Base-by-base conservation (phyloP, 2,329 filamentous ascomycete genomes). In the Monilinia fructigena region DNA sequence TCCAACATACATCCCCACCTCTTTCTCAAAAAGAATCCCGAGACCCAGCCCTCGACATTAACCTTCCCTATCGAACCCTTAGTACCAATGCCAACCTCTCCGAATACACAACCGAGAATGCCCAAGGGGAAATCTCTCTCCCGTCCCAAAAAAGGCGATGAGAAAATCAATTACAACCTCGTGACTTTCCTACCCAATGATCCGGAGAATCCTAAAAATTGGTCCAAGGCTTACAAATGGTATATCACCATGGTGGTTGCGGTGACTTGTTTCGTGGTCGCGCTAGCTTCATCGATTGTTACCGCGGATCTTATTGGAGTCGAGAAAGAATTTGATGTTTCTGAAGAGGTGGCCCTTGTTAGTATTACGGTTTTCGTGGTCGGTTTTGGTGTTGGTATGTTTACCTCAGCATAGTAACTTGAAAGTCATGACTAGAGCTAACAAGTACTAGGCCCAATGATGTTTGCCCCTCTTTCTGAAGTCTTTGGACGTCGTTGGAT, bases 181-280 rank as follows among this genome's bases (percentile, higher is more conserved):
- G 87, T 91, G 45, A 90, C 88, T 0, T 96, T 95, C 74, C 84
- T 82, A 23, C 67, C 67, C 3, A 80, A 87, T 67, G 91, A 95
- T 75, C 84, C 86, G 0, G 89, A 88, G 70, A 94, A 94, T 74
- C 91, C 92, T 0, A 94, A 94, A 82, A 95, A 94, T 77, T 95
- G 90, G 90, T 86, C 84, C 66, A 92, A 92, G 77, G 80, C 79
- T 1, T 89, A 81, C 77, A 95, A 93, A 78, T 94, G 91, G 91
- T 91, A 89, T 74, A 89, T 86, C 74, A 97, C 92, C 31, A 92
- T 96, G 89, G 86, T 92, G 20, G 91, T 96, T 0, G 90, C 92
- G 1, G 69, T 85, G 28, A 91, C 89, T 1, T 92, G 89, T 74
- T 92, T 92, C 74, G 87, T 90, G 52, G 89, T 76, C 1, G 73